phyloP scores from a whole-genome alignment of 1,139 yeast species.

The Arxiozyma heterogenica region DNA sequence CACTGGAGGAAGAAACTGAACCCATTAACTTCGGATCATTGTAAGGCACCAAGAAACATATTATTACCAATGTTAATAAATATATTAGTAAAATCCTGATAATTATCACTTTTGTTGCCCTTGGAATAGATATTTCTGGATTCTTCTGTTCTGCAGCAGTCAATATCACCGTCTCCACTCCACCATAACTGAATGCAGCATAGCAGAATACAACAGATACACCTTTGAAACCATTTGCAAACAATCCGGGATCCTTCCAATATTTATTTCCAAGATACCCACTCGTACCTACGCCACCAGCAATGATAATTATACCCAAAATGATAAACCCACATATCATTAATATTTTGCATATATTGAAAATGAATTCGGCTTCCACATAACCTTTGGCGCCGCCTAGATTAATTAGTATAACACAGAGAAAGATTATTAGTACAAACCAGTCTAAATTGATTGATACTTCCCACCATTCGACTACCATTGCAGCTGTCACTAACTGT shows the following conservation, averaged over 20 bases:
- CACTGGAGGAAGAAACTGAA: slow-evolving; percentile 24
- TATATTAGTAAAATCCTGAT: slow-evolving; percentile 61
- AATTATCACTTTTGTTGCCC: slow-evolving; percentile 59
- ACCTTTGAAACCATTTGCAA: slow-evolving; percentile 62
- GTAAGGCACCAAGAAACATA: slow-evolving; percentile 58
- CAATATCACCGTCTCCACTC: slow-evolving; percentile 69
- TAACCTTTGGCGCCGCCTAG: slow-evolving; percentile 57
- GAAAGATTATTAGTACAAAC: slow-evolving; percentile 51
- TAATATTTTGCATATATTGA: slow-evolving; percentile 46
- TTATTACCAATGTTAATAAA: slow-evolving; percentile 45
- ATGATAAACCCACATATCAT: slow-evolving; percentile 56
- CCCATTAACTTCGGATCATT: slow-evolving; percentile 40
- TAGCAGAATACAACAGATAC: slow-evolving; percentile 67
- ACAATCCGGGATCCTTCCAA: slow-evolving; percentile 53
- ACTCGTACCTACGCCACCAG: slow-evolving; percentile 48
- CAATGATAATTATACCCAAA: slow-evolving; percentile 43
- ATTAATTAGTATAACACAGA: slow-evolving; percentile 44
- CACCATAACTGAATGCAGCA: slow-evolving; percentile 78
- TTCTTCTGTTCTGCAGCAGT: slow-evolving; percentile 78
- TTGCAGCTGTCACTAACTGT: slow-evolving; percentile 68
- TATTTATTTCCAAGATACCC: slow-evolving; percentile 49
- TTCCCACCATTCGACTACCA: slow-evolving; percentile 60
- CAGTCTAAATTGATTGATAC: slow-evolving; percentile 48
- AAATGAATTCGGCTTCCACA: slow-evolving; percentile 61
- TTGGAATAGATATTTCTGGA: slow-evolving; percentile 57